Evolutionary conservation across 148 eudicot genomes (phyloP).

Genomic region (Diospyros lotus): DNA sequence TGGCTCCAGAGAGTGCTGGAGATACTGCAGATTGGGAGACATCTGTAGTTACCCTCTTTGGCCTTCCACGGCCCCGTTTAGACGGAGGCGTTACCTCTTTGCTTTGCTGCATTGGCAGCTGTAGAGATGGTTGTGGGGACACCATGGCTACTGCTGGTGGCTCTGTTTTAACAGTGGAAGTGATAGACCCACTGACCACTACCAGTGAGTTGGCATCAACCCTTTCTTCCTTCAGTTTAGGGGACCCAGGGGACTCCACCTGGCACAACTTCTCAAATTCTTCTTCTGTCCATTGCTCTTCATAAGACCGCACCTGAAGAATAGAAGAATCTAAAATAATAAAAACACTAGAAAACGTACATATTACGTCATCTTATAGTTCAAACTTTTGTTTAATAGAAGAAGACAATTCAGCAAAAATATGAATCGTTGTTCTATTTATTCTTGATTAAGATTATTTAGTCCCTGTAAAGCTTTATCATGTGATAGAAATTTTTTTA

Average conservation of each 20-base stretch:
- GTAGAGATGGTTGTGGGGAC: slow-evolving; percentile 23
- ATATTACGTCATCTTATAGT: background rate
- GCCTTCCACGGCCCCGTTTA: slow-evolving; percentile 94
- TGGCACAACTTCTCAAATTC: slow-evolving; percentile 94
- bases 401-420: background rate
- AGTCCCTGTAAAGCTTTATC: too few relatives aligned
- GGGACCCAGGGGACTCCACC: slow-evolving; percentile 59
- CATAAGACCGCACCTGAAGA: slow-evolving; percentile 87
- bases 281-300: slow-evolving; percentile 98
- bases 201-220: slow-evolving; percentile 24
- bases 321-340: slow-evolving; percentile 9
- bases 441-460: too few relatives aligned
- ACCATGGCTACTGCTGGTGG: slow-evolving; percentile 19
- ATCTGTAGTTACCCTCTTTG: slow-evolving; percentile 41
- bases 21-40: slow-evolving; percentile 28
- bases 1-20: slow-evolving; percentile 24
- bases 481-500: too few relatives aligned
- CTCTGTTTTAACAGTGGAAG: slow-evolving; percentile 29
- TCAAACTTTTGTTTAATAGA: background rate
- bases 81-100: slow-evolving; percentile 52
- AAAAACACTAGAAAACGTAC: background rate
- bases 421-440: too few relatives aligned
- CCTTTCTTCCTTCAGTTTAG: slow-evolving; percentile 44
- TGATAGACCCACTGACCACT: slow-evolving; percentile 23
- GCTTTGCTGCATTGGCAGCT: slow-evolving; percentile 23